Evolutionary conservation across 177 flowering plant genomes (phyloP), one percentile per base, ranked within the genome.

Genomic region (Tripterygium wilfordii): DNA sequence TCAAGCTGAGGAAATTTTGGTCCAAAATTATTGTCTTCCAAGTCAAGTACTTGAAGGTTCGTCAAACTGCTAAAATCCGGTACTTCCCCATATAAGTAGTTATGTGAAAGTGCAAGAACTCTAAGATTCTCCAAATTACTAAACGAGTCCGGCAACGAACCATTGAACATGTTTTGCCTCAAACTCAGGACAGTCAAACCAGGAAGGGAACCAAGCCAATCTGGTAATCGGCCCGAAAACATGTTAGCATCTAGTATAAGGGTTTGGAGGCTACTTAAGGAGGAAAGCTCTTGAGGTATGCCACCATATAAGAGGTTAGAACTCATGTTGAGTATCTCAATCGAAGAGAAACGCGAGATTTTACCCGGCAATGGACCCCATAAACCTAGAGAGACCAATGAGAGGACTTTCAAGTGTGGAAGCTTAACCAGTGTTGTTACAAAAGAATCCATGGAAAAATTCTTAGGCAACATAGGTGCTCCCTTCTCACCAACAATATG

Each of bases 321-420:
- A 53, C 84, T 94, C 17, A 94, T 37, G 42, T 94, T 85, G 7
- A 94, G 71, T 62, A 85, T 87, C 48, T 94, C 99, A 18, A 94
- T 67, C 1, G 88, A 78, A 17, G 86, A 72, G 21, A 94, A 51
- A 3, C 72, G 76, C 1, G 66, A 60, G 26, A 89, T 67, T 45
- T 82, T 74, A 22, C 67, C 69, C 9, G 99, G 88, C 44, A 94
- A 42, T 0, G 70, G 71, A 19, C 97, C 99, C 92, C 97, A 85
- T 55, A 94, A 56, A 27, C 99, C 99, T 3, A 94, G 82, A 49
- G 96, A 89, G 45, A 74, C 95, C 65, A 94, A 57, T 14, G 75
- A 70, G 46, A 94, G 80, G 50, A 94, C 96, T 59, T 79, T 94
- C 66, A 94, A 59, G 57, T 61, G 63, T 0, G 95, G 81, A 33